Base-by-base conservation (phyloP, 345 rosid genomes). In the Cochlearia excelsa region DNA sequence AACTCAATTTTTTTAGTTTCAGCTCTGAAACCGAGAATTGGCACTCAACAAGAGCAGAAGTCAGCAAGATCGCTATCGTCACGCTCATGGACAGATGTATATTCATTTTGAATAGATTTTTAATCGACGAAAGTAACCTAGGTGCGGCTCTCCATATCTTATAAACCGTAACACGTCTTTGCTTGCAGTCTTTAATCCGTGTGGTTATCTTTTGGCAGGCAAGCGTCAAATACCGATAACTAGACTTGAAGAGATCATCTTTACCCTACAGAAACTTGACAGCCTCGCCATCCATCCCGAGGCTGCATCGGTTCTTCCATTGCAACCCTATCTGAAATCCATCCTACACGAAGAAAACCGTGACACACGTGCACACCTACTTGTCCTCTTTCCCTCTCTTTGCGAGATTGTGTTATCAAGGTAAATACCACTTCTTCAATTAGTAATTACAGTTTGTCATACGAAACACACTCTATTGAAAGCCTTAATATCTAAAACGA, bases 361-460 rank as follows among this genome's bases (percentile, higher is more conserved):
- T 23, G 62, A 61, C 50, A 73, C 58, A 47, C 79, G 71, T 61
- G 78, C 79, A 0, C 97, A 93, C 79, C 84, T 93, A 51, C 84
- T 93, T 42, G 88, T 85, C 58, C 82, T 93, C 48, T 93, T 89
- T 48, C 90, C 94, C 8, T 72, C 95, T 16, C 73, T 93, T n/a
- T 93, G 88, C 26, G 99, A 93, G 75, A 87, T 93, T 11, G 78
- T 93, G n/a, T 65, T 74, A 64, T 80, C 97, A 47, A 83, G 96
- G 98, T 92, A 68, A 16, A 79, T 51, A 50, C 46, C 3, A 6
- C 46, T 26, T 57, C 39, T 46, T 56, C 43, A 34, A 8, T 16
- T 16, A 16, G 23, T 16, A 16, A 16, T 3, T 42, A 30, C 29
- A 28, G n/a, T 33, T 23, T 37, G 0, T 28, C 30, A 11, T 42